A percentile compares a stretch with the other conserved stretches of the same genome.
Evolutionary conservation across 2,329 filamentous ascomycete genomes (phyloP).

Genomic region (Alternaria burnsii): DNA sequence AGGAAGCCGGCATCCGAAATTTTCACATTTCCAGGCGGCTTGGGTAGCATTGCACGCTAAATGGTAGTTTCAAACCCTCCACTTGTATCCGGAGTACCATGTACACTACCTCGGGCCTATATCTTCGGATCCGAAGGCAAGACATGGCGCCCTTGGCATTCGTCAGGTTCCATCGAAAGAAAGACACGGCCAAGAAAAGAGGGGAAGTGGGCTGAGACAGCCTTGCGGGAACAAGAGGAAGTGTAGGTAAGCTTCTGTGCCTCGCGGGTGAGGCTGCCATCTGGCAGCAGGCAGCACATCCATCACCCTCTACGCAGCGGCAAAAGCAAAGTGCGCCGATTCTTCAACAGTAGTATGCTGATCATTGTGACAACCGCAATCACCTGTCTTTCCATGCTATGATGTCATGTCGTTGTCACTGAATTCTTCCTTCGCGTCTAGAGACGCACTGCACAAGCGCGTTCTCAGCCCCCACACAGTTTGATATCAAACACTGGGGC

Average conservation of each 20-base stretch:
- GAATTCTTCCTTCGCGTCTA: constrained; percentile 1
- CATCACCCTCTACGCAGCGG: background rate
- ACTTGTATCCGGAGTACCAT: background rate
- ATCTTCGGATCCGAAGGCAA: background rate
- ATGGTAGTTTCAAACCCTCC: background rate
- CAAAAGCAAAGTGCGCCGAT: background rate
- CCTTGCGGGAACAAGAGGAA: background rate
- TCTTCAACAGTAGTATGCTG: background rate
- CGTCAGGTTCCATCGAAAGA: background rate
- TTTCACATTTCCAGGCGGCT: constrained; percentile 3
- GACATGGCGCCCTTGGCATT: background rate
- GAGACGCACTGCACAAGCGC: constrained; percentile 9
- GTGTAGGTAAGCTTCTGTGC: constrained; percentile 13
- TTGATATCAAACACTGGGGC: background rate
- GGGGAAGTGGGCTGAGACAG: background rate
- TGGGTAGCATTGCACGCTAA: background rate
- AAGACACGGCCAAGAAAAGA: background rate
- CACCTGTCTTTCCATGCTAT: background rate
- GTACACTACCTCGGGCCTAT: background rate
- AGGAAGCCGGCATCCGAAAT: constrained; percentile 8
- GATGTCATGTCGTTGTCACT: background rate
- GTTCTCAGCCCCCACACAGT: constrained; percentile 1
- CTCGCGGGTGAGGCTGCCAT: constrained; percentile 14
- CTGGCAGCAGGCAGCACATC: constrained; percentile 4
- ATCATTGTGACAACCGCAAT: background rate